Evolutionary conservation across 768 basidiomycete species (phyloP).

Genomic region (Mrakia blollopis): DNA sequence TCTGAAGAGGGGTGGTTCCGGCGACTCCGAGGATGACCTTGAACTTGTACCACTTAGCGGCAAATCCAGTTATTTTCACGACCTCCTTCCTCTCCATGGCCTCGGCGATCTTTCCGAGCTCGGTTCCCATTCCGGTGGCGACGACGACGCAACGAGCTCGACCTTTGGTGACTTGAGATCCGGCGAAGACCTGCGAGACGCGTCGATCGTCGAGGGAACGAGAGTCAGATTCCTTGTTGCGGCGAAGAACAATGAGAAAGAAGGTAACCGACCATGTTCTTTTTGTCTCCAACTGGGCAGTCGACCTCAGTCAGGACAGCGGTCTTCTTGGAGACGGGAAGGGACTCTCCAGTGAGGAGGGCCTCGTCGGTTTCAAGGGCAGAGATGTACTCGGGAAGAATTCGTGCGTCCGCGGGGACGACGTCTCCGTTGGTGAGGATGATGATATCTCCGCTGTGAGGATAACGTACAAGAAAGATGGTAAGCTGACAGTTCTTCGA

Average conservation of each 20-base stretch:
- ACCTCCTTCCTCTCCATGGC: slow-evolving; percentile 45
- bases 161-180: slow-evolving; percentile 51
- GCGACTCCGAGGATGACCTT: slow-evolving; percentile 48
- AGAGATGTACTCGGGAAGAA: slow-evolving; percentile 47
- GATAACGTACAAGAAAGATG: not conserved
- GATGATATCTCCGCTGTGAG: slow-evolving; percentile 47
- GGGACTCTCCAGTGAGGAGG: slow-evolving; percentile 54
- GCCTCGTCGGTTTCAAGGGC: slow-evolving; percentile 55
- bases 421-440: slow-evolving; percentile 47
- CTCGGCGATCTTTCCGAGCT: slow-evolving; percentile 48
- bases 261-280: slow-evolving; percentile 46
- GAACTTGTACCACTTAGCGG: slow-evolving; percentile 47
- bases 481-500: not conserved
- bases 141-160: slow-evolving; percentile 52
- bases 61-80: slow-evolving; percentile 40
- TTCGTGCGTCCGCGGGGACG: slow-evolving; percentile 48
- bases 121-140: slow-evolving; percentile 54
- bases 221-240: not conserved
- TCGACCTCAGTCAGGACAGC: slow-evolving; percentile 40
- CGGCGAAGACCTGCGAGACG: slow-evolving; percentile 43
- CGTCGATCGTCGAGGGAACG: not conserved
- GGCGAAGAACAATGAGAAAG: not conserved
- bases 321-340: slow-evolving; percentile 52
- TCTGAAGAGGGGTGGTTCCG: slow-evolving; percentile 47
- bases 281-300: slow-evolving; percentile 49